These are phyloP conservation scores for Tetrahymena thermophila DNA, from an alignment of 73 alveolate species.

Conservation along the genomic window DNA sequence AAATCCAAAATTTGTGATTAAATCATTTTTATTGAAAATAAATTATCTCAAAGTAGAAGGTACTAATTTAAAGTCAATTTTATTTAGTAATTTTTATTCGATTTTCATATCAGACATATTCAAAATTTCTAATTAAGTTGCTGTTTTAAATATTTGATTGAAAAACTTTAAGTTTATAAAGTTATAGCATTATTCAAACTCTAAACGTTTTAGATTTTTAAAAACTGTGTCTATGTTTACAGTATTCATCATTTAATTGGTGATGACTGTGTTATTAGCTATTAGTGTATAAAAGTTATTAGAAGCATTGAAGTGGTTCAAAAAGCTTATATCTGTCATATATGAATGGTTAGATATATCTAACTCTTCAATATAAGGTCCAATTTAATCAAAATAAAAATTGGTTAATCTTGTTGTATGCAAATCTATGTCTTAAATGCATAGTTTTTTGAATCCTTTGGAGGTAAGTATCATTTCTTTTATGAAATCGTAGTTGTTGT, in stretches of 20 bases:
- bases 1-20: neutral
- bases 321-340: neutral
- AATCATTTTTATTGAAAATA: neutral
- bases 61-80: neutral
- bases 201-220: neutral
- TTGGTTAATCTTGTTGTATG: neutral
- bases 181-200: neutral
- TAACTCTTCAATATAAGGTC: neutral
- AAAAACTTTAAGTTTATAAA: neutral
- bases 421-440: neutral
- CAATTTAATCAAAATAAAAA: neutral
- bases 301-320: neutral
- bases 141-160: neutral
- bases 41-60: neutral
- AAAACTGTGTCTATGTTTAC: neutral
- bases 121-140: neutral
- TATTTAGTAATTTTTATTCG: neutral
- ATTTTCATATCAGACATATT: neutral
- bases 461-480: neutral
- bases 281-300: neutral
- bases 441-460: neutral
- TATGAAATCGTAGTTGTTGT: neutral
- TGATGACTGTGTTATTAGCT: neutral
- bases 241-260: neutral
- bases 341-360: neutral